Percentiles rank a stretch among this genome's conserved stretches.
phyloP scores from a whole-genome alignment of 2,329 filamentous ascomycete species.

The Claviceps purpurea region DNA sequence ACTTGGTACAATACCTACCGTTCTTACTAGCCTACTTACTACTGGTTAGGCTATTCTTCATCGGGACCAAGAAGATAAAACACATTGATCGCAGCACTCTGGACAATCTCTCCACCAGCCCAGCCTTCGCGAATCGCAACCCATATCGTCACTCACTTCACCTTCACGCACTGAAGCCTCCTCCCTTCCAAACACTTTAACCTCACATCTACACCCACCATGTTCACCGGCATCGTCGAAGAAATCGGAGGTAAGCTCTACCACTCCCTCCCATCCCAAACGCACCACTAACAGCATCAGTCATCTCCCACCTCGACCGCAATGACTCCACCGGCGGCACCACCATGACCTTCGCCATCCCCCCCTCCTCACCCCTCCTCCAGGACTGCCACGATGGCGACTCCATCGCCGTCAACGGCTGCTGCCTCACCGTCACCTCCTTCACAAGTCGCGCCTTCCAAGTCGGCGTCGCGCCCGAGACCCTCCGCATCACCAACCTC shows the following conservation, averaged over 20 bases:
- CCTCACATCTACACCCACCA: constrained; percentile 24
- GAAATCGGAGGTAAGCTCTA: constrained; percentile 68
- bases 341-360: constrained; percentile 71
- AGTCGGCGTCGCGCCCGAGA: constrained; percentile 90
- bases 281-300: constrained; percentile 32
- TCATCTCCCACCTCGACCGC: constrained; percentile 66
- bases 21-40: too few species aligned
- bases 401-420: constrained; percentile 90
- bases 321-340: constrained; percentile 79
- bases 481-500: constrained; percentile 90
- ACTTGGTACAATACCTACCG: neutral
- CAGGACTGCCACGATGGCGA: constrained; percentile 76
- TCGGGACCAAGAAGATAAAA: too few species aligned
- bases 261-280: neutral
- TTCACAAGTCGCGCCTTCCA: constrained; percentile 53
- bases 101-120: too few species aligned
- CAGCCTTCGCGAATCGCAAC: too few species aligned
- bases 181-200: too few species aligned
- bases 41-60: too few species aligned
- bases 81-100: too few species aligned
- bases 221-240: constrained; percentile 96
- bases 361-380: constrained; percentile 57
- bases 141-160: too few species aligned
- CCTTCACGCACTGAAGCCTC: too few species aligned
- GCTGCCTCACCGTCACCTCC: constrained; percentile 75